Evolutionary conservation across 2,329 filamentous ascomycete species (phyloP), one percentile per base, ranked within the genome.

Genomic region (Alternaria infectoria): DNA sequence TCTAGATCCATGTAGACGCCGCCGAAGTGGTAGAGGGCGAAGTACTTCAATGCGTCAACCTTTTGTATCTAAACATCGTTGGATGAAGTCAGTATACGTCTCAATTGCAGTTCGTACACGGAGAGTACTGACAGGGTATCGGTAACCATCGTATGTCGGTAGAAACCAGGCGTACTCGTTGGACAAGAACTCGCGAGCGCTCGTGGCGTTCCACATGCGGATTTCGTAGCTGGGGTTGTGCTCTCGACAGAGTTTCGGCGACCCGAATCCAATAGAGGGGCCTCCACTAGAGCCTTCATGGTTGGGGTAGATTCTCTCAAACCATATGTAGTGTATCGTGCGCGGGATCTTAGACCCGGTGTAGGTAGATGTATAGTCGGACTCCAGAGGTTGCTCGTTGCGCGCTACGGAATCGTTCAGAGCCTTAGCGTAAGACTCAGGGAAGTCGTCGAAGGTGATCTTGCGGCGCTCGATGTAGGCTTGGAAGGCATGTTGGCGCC

Each of bases 1-100:
- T 71, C 69, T 5, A 73, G 64, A 28, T 74, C 73, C 66, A 75
- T 69, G 44, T 75, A 75, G 2, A 74, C 64, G 15, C 73, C 72
- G 7, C 73, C 73, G 21, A 56, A 73, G 44, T 74, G 69, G 32
- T 62, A 69, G 2, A 75, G 67, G 11, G 64, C 65, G 45, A 74
- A 72, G 52, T 75, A 75, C 46, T 72, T 69, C 19, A 74, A 50
- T 6, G 69, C 70, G 30, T 75, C 72, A n/a, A 72, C 64, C 13
- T 67, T 66, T 54, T 75, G 71, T 23, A 75, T 75, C 36, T 40
- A 1, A 40, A 2, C 15, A n/a, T 3, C 2, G 36, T 1, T 1
- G 5, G 36, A 3, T 0, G 3, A 40, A 40, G 36, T 40, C n/a
- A 40, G n/a, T 0, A 40, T 40, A 40, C 0, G 36, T 40, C 1